phyloP scores from a whole-genome alignment of 371 early-diverging fungal species.

The Syncephalastrum contaminatum region DNA sequence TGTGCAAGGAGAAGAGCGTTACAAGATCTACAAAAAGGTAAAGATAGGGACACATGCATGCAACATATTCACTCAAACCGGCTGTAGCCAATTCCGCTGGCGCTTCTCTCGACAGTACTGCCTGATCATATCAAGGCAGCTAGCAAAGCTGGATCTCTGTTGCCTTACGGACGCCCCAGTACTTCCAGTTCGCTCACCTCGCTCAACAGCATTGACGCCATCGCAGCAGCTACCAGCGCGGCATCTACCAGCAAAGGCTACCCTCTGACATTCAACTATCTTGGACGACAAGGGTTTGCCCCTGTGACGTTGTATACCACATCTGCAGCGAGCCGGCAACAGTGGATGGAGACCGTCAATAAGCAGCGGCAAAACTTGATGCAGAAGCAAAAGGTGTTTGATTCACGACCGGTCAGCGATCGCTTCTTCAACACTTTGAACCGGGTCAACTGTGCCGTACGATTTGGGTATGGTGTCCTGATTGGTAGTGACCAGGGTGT shows the following conservation, averaged over 20 bases:
- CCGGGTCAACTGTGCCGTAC: conserved; percentile 27
- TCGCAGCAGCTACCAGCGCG: conserved; percentile 4
- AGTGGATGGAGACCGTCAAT: conserved; percentile 84
- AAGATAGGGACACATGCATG: conserved; percentile 6
- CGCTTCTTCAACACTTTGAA: conserved; percentile 26
- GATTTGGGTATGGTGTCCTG: conserved; percentile 18
- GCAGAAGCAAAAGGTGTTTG: conserved; percentile 59
- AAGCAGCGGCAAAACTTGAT: conserved; percentile 61
- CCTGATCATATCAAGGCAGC: conserved; percentile 30
- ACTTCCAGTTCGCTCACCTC: conserved; percentile 18
- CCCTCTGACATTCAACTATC: conserved; percentile 70
- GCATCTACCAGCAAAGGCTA: conserved; percentile 31
- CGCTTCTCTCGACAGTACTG: conserved; percentile 62
- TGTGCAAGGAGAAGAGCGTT: conserved; percentile 33
- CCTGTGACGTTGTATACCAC: conserved; percentile 70
- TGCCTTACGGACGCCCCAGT: conserved; percentile 33
- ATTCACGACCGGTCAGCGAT: conserved; percentile 38
- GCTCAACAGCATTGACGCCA: conserved; percentile 16
- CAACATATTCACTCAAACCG: neutral
- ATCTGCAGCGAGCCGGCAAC: conserved; percentile 67
- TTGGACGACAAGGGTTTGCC: conserved; percentile 67
- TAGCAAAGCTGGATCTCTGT: conserved; percentile 30
- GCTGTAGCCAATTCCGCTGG: conserved; percentile 73
- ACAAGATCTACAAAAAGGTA: conserved; percentile 46
- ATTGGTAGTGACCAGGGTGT: conserved; percentile 49